Percentiles rank a stretch among this genome's conserved stretches.
Conservation (phyloP, 148 eudicot species). For the Drosera capensis region DNA sequence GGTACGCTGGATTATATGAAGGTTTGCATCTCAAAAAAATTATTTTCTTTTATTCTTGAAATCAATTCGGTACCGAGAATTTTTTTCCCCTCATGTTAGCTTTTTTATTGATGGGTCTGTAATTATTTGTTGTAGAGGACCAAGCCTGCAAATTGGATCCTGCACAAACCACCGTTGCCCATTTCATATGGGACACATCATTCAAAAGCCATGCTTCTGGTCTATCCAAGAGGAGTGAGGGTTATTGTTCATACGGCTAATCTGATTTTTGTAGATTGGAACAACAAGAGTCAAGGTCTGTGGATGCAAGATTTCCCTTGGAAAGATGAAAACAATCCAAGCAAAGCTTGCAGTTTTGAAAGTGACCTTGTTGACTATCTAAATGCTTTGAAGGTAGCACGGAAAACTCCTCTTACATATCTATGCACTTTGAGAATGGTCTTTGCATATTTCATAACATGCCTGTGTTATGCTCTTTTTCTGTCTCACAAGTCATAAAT, state of each 20-base stretch:
- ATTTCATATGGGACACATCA: conserved; percentile 97
- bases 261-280: conserved; percentile 88
- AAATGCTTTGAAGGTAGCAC: conserved; percentile 73
- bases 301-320: conserved; percentile 99
- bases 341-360: conserved; percentile 60
- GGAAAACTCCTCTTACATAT: no score
- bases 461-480: no score
- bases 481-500: conserved; percentile 15
- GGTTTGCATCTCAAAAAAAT: conserved; percentile 21
- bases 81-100: conserved; percentile 7
- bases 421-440: no score
- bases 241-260: conserved; percentile 91
- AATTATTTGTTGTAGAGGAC: conserved; percentile 46
- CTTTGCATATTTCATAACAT: no score
- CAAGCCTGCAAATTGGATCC: conserved; percentile 64
- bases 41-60: not conserved
- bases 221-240: conserved; percentile 87
- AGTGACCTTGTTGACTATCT: conserved; percentile 69
- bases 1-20: conserved; percentile 67
- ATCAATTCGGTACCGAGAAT: not conserved
- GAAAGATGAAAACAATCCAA: conserved; percentile 41
- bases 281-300: conserved; percentile 88
- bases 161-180: conserved; percentile 90
- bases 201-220: conserved; percentile 92
- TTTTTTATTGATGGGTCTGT: no score